Conservation (phyloP, 2,329 filamentous ascomycete species). For the Fusarium praegraminearum region DNA sequence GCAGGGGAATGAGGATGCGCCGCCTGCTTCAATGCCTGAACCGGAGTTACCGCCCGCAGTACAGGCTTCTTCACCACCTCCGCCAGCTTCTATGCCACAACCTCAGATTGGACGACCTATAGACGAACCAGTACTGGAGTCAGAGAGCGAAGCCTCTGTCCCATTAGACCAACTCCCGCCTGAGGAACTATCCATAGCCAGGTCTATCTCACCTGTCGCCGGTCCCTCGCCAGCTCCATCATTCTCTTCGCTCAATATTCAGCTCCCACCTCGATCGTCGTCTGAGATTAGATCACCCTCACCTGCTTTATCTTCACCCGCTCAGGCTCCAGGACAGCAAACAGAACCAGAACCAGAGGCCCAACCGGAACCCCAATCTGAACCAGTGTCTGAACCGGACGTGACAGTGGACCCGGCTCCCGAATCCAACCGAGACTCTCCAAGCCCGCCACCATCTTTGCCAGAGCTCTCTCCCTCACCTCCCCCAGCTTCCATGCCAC, state of each 20-base stretch:
- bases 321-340: background rate
- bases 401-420: background rate
- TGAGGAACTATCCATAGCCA: conserved; percentile 6
- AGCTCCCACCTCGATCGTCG: background rate
- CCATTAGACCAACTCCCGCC: background rate
- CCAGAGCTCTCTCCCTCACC: conserved; percentile 18
- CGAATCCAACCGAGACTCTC: background rate
- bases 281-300: conserved; percentile 5
- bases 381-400: background rate
- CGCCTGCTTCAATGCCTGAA: conserved; percentile 36
- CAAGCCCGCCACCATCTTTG: conserved; percentile 6
- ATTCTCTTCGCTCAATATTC: conserved; percentile 17
- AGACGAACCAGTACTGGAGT: background rate
- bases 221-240: conserved; percentile 19
- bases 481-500: conserved; percentile 31
- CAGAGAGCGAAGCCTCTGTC: background rate
- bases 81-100: conserved; percentile 33
- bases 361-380: background rate
- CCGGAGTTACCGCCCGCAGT: conserved; percentile 16
- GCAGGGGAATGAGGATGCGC: conserved; percentile 14
- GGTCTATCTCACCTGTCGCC: conserved; percentile 1
- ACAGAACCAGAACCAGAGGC: background rate
- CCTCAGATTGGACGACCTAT: background rate
- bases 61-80: conserved; percentile 7
- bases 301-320: background rate